Evolutionary conservation across 179 eudicot genomes (phyloP).

Genomic region (Spergularia azorica): DNA sequence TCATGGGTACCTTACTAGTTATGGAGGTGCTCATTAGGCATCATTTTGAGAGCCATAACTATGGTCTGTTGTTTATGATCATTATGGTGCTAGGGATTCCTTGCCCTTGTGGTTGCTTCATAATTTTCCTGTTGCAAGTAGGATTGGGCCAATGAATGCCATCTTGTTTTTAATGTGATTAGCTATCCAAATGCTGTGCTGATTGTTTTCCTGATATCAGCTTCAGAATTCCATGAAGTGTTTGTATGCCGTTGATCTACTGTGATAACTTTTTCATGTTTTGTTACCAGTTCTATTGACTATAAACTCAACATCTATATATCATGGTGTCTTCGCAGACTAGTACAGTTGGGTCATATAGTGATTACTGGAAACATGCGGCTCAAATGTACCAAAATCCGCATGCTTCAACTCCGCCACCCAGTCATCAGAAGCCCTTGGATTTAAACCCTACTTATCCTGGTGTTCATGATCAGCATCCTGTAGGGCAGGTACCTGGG

Average conservation of each 20-base stretch:
- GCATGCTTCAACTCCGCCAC: slow-evolving; percentile 36
- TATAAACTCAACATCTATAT: slow-evolving; percentile 6
- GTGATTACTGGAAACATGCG: slow-evolving; percentile 74
- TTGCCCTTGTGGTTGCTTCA: not conserved
- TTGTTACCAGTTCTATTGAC: not conserved
- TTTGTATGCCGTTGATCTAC: not conserved
- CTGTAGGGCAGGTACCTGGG: slow-evolving; percentile 43
- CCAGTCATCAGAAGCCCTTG: slow-evolving; percentile 52
- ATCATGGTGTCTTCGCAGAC: slow-evolving; percentile 47
- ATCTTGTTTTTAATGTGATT: not conserved
- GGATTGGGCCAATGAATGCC: not conserved
- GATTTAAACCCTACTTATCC: slow-evolving; percentile 51
- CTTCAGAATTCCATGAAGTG: slow-evolving; percentile 11
- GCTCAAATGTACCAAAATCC: slow-evolving; percentile 56
- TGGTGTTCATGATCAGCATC: slow-evolving; percentile 57
- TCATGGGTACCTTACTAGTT: not conserved
- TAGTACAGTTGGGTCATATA: slow-evolving; percentile 47
- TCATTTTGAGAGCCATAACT: not conserved
- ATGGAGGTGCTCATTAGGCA: not conserved
- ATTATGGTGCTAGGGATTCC: not conserved
- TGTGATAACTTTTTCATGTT: slow-evolving; percentile 3
- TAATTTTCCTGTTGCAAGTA: not conserved
- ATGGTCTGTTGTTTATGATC: too few species aligned
- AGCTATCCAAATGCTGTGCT: slow-evolving; percentile 1
- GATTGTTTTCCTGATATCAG: slow-evolving; percentile 9